Percentiles rank a stretch among this genome's conserved stretches.
Conservation (phyloP, 345 rosid species). For the Diplotaxis tenuifolia region DNA sequence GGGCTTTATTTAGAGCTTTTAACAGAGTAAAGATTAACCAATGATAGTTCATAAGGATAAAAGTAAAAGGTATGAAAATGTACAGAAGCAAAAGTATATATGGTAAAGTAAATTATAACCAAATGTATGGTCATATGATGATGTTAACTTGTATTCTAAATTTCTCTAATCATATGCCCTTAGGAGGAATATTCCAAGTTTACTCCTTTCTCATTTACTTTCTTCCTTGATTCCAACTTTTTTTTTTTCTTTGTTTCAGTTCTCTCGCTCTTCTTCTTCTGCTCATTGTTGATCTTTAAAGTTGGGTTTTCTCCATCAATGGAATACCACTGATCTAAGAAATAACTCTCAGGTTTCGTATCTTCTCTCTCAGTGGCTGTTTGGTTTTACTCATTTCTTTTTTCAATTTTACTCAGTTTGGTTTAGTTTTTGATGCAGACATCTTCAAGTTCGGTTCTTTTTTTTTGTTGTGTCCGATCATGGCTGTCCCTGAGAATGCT, state of each 20-base stretch:
- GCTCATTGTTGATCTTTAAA: slow-evolving; percentile 24
- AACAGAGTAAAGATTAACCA: too few relatives aligned
- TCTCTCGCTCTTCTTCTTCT: background rate
- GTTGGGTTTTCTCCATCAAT: slow-evolving; percentile 29
- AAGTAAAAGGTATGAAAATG: too few relatives aligned
- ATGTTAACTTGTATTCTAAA: background rate
- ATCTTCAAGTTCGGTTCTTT: slow-evolving; percentile 27
- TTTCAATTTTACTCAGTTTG: background rate
- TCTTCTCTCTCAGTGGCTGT: background rate
- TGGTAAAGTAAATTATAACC: background rate
- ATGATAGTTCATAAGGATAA: too few relatives aligned
- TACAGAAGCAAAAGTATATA: background rate
- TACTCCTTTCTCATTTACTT: background rate
- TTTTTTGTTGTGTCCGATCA: slow-evolving; percentile 41
- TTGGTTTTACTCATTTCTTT: background rate
- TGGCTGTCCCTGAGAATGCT: slow-evolving; percentile 96
- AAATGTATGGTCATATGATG: background rate
- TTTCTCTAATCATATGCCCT: background rate
- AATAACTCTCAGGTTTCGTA: slow-evolving; percentile 17
- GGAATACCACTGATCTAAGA: slow-evolving; percentile 39
- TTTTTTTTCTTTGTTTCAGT: slow-evolving; percentile 21
- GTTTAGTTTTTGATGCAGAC: background rate
- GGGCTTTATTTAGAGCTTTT: too few relatives aligned
- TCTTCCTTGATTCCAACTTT: background rate
- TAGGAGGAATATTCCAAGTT: background rate